Evolutionary conservation across 2,329 filamentous ascomycete species (phyloP).

Genomic region (Pseudogymnoascus sp.): DNA sequence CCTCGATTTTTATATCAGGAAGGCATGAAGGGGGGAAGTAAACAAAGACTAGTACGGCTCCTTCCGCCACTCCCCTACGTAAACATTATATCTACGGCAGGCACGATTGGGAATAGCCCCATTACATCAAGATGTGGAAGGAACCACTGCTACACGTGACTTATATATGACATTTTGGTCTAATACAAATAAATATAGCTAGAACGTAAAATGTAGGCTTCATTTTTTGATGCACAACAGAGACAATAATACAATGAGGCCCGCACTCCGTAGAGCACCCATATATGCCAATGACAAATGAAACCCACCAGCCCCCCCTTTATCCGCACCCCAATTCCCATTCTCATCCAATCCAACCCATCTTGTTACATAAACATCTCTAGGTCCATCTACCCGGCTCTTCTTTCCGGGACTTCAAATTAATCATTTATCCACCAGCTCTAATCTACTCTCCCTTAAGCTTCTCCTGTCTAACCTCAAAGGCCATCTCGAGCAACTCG

Average conservation of each 20-base stretch:
- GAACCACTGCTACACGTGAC: neutral
- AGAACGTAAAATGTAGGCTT: constrained; percentile 1
- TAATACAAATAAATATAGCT: neutral
- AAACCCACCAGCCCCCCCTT: neutral
- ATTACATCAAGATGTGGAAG: neutral
- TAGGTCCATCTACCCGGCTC: neutral
- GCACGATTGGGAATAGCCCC: neutral
- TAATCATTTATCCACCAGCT: neutral
- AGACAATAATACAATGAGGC: constrained; percentile 5
- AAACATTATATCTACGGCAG: neutral
- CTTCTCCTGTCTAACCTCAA: constrained; percentile 58
- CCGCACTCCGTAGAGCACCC: neutral
- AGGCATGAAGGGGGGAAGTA: neutral
- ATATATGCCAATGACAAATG: constrained; percentile 3
- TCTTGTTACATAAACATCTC: constrained; percentile 3
- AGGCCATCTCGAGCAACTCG: constrained; percentile 63
- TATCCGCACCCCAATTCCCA: neutral
- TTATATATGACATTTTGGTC: neutral
- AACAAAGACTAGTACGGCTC: neutral
- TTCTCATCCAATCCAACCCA: neutral
- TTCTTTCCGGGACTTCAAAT: neutral
- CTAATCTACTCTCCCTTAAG: constrained; percentile 46
- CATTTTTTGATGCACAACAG: neutral
- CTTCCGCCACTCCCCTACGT: too few relatives aligned
- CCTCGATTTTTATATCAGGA: neutral